Evolutionary conservation across 768 basidiomycete genomes (phyloP), one percentile per base, ranked within the genome.

Genomic region (Lentinula aciculospora): DNA sequence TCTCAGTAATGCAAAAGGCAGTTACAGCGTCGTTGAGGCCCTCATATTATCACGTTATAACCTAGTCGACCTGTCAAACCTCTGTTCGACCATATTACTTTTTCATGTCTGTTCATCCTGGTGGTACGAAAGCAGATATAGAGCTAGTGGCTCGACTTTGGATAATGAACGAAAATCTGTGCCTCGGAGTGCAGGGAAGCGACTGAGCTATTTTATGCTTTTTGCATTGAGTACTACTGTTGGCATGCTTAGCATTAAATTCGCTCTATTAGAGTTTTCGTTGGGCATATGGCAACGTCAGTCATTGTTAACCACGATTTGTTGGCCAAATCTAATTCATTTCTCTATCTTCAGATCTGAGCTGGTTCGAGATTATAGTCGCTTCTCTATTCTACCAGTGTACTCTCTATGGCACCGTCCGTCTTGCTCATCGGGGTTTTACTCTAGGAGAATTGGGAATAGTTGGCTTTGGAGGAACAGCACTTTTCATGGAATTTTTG

Each of bases 391-490:
- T 95, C 72, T 97, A 89, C 69, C 97, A 98, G 68, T 88, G 94
- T 66, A 84, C 92, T 51, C 76, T 98, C 46, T 99, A 98, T 69
- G 78, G 89, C 47, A 89, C 90, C 40, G 79, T 97, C 40, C 83
- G 97, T 23, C 78, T 99, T 44, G 95, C 94, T 3, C 89, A 97
- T 64, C 83, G 89, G n/a, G 92, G 91, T 10, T 95, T 98, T 72
- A 98, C 95, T 0, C 80, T 99, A 1, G 97, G 97, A 31, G 97
- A 99, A 69, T 80, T 98, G 17, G 89, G 88, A 25, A 72, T 98
- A 25, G 91, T 96, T 17, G 89, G 87, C 44, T 92, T 92, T 62
- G 93, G 94, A 40, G 94, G 90, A 4, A 89, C 94, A 2, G 86
- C 86, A 0, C 68, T 98, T 23, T 87, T 85, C 63, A 86, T 94